Evolutionary conservation across 2,329 filamentous ascomycete genomes (phyloP).

Genomic region (Fusarium tanahbumbuense): DNA sequence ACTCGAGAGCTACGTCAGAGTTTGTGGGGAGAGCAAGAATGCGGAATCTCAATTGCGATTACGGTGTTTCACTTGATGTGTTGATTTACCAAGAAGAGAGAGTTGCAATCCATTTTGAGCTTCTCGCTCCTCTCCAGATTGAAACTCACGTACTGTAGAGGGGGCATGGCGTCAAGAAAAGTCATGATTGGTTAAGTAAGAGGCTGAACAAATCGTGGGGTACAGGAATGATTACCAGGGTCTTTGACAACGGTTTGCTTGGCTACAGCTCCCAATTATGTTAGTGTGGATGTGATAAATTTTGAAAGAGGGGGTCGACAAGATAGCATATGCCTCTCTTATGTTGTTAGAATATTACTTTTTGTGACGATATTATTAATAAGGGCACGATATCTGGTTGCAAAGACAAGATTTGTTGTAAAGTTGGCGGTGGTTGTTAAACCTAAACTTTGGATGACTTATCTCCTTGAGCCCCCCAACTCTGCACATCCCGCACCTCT

Average conservation of each 20-base stretch:
- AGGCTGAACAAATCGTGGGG: conserved; percentile 22
- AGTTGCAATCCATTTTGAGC: neutral
- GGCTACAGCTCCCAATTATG: neutral
- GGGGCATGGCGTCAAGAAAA: conserved; percentile 11
- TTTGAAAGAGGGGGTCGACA: neutral
- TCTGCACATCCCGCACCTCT: no score
- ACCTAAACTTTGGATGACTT: neutral
- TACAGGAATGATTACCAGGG: conserved; percentile 14
- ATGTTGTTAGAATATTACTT: neutral
- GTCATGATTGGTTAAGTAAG: conserved; percentile 15
- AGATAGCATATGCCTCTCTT: conserved; percentile 10
- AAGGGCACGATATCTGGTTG: neutral
- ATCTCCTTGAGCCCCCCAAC: neutral
- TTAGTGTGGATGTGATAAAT: neutral
- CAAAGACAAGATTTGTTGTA: neutral
- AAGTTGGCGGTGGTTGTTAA: neutral
- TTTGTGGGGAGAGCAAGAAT: neutral
- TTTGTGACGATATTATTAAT: neutral
- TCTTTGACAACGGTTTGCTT: conserved; percentile 12
- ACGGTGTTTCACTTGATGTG: conserved; percentile 10
- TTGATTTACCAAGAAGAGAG: neutral
- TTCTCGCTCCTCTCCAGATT: neutral
- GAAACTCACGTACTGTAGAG: conserved; percentile 1
- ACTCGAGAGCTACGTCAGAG: conserved; percentile 11
- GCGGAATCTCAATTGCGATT: conserved; percentile 1